Conservation (phyloP, 164 flowering plant species). For the Macadamia integrifolia region DNA sequence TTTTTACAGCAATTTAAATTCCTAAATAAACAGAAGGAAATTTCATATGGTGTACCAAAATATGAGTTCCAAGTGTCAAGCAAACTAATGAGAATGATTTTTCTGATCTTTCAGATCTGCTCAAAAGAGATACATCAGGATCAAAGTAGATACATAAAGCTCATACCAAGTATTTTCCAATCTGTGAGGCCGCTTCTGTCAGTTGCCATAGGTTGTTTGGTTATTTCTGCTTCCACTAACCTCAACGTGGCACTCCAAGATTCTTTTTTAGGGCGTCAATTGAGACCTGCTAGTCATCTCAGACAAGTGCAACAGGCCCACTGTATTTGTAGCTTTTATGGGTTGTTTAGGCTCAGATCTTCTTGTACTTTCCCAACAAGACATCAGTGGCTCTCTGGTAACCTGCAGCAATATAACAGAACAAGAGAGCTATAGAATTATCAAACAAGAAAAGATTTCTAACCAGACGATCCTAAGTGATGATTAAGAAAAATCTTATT, state of each 20-base stretch:
- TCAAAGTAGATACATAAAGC: too few species aligned
- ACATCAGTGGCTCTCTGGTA: constrained; percentile 73
- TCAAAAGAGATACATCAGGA: too few species aligned
- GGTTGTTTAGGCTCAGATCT: neutral
- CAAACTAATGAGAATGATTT: too few species aligned
- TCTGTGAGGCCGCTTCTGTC: neutral
- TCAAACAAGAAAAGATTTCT: neutral
- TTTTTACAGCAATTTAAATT: too few species aligned
- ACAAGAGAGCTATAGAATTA: neutral
- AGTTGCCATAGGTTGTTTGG: neutral
- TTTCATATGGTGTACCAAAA: too few species aligned
- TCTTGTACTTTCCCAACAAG: neutral
- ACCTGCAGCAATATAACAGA: constrained; percentile 41
- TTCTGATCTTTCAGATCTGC: too few species aligned
- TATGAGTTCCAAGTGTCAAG: too few species aligned
- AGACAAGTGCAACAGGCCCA: neutral
- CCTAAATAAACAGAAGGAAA: too few species aligned
- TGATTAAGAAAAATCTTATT: neutral
- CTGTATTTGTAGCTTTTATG: neutral
- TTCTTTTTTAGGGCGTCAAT: neutral
- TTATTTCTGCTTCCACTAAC: neutral
- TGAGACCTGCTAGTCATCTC: neutral
- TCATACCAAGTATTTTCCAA: too few species aligned
- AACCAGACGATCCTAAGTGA: neutral
- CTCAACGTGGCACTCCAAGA: neutral